phyloP scores from a whole-genome alignment of 2,329 filamentous ascomycete genomes.

The Phaeosphaeriaceae sp. region DNA sequence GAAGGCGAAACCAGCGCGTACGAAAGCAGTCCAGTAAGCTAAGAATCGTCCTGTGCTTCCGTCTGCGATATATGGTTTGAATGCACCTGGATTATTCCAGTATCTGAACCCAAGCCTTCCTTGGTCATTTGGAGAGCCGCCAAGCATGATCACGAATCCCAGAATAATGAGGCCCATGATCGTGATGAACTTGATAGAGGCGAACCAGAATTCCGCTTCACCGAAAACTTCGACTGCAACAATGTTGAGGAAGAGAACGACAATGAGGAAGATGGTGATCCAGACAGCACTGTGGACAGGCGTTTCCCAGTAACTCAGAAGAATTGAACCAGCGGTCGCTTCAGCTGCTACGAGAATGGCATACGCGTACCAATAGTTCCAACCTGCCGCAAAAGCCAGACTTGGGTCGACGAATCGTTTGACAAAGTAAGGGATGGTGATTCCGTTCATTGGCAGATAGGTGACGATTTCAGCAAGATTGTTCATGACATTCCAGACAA shows the following conservation, averaged over 20 bases:
- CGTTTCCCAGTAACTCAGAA: slow-evolving; percentile 46
- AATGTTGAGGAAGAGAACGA: slow-evolving; percentile 45
- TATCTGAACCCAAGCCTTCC: slow-evolving; percentile 66
- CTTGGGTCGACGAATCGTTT: slow-evolving; percentile 57
- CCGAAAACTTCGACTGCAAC: slow-evolving; percentile 47
- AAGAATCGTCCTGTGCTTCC: slow-evolving; percentile 68
- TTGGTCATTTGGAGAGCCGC: slow-evolving; percentile 44
- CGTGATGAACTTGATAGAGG: slow-evolving; percentile 56
- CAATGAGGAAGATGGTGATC: slow-evolving; percentile 46
- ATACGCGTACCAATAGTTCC: slow-evolving; percentile 45
- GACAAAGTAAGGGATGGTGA: slow-evolving; percentile 48
- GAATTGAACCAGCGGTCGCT: slow-evolving; percentile 41
- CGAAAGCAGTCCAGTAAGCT: slow-evolving; percentile 62
- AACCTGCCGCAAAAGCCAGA: slow-evolving; percentile 43
- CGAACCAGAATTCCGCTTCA: slow-evolving; percentile 61
- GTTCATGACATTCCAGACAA: slow-evolving; percentile 51
- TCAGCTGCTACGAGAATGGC: slow-evolving; percentile 45
- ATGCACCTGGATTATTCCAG: slow-evolving; percentile 71
- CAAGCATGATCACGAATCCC: slow-evolving; percentile 46
- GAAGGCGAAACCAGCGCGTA: slow-evolving; percentile 58
- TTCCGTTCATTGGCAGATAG: slow-evolving; percentile 49
- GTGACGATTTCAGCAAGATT: slow-evolving; percentile 48
- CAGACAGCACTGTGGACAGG: slow-evolving; percentile 42
- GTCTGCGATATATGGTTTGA: slow-evolving; percentile 55
- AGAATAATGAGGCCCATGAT: slow-evolving; percentile 47